Conservation (phyloP, 345 rosid genomes). For the Syzygium aromaticum region DNA sequence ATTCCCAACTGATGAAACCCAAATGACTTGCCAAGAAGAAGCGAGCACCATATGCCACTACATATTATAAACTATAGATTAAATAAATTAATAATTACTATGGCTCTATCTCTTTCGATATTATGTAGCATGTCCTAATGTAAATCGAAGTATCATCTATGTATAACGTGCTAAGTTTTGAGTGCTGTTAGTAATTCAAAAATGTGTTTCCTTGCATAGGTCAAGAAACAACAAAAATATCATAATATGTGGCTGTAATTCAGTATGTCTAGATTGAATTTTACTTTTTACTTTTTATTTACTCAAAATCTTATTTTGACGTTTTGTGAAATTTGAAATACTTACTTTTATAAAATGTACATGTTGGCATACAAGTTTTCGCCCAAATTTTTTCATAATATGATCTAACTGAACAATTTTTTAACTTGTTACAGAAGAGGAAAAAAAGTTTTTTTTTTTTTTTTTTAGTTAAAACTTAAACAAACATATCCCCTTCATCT, state of each 20-base stretch:
- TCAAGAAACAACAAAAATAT: no score
- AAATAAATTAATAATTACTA: background rate
- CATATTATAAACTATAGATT: background rate
- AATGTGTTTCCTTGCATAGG: background rate
- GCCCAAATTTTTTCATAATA: no score
- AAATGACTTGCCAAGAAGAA: background rate
- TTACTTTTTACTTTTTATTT: background rate
- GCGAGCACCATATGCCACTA: background rate
- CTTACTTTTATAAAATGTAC: background rate
- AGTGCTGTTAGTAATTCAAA: background rate
- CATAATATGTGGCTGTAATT: background rate
- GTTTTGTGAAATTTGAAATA: background rate
- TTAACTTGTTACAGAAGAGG: no score
- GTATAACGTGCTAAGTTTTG: background rate
- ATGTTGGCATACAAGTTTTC: no score
- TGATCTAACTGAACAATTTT: no score
- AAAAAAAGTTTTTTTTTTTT: no score
- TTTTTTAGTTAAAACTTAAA: no score
- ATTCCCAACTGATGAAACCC: constrained; percentile 51
- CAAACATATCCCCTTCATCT: no score
- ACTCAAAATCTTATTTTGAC: background rate
- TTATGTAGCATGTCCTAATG: background rate
- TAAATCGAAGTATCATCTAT: background rate
- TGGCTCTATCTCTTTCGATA: background rate
- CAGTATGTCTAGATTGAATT: background rate